phyloP scores from a whole-genome alignment of 371 early-diverging fungal genomes.

The Zopfochytrium polystomum region DNA sequence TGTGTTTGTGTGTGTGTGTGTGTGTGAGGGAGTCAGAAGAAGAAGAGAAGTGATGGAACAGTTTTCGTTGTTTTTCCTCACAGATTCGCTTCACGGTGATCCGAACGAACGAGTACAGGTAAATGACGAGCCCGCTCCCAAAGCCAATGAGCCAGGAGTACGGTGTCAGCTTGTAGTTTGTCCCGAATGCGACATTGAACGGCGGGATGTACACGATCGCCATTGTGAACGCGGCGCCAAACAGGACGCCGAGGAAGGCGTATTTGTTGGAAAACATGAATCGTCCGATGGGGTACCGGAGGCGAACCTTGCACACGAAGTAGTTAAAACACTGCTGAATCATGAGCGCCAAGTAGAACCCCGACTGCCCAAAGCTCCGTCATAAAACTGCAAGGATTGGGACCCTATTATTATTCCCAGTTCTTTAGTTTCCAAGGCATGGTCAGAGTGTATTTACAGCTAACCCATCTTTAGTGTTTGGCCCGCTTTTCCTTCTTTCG shows the following conservation, averaged over 20 bases:
- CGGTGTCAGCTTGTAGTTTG: conserved; percentile 59
- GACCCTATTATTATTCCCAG: too few relatives aligned
- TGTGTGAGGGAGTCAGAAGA: too few relatives aligned
- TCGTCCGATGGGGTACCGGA: conserved; percentile 41
- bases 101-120: conserved; percentile 69
- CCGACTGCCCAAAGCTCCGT: conserved; percentile 47
- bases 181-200: conserved; percentile 56
- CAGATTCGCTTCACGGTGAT: conserved; percentile 54
- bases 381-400: too few relatives aligned
- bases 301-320: conserved; percentile 51
- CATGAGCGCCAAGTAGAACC: conserved; percentile 52
- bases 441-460: too few relatives aligned
- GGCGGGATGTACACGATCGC: conserved; percentile 47
- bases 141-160: conserved; percentile 77
- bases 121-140: conserved; percentile 69
- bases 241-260: conserved; percentile 31
- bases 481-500: too few relatives aligned
- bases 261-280: conserved; percentile 34
- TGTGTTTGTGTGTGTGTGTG: too few relatives aligned
- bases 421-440: too few relatives aligned
- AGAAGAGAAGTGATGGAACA: too few relatives aligned
- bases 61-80: too few relatives aligned
- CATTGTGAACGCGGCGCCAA: conserved; percentile 30
- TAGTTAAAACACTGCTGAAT: conserved; percentile 54
- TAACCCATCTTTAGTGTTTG: too few relatives aligned